phyloP scores from a whole-genome alignment of 306 rosid species.

The Citrullus colocynthis region DNA sequence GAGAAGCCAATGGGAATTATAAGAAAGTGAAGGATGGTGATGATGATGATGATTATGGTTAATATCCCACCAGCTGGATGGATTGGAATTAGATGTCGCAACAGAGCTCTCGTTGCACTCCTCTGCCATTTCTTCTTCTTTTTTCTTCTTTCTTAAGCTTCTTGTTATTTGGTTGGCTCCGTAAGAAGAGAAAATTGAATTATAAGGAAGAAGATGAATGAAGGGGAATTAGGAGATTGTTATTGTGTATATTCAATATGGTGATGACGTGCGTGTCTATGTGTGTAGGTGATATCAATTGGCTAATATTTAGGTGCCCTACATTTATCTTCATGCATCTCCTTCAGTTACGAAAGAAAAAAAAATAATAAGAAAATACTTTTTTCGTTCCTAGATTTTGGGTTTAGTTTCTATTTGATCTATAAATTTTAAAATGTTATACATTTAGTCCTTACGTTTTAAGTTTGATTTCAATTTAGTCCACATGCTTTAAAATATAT shows the following conservation, averaged over 20 bases:
- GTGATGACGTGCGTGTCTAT: conserved; percentile 40
- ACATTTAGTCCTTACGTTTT: no score
- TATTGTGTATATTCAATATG: no score
- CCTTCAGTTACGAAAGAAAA: no score
- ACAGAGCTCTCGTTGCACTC: conserved; percentile 51
- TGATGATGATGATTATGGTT: conserved; percentile 20
- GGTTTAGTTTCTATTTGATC: no score
- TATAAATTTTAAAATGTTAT: no score
- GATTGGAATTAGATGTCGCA: conserved; percentile 33
- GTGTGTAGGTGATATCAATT: not conserved
- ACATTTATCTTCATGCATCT: no score
- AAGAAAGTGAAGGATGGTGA: conserved; percentile 24
- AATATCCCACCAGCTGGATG: conserved; percentile 67
- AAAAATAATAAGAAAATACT: no score
- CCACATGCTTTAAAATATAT: no score
- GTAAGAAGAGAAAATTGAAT: conserved; percentile 5
- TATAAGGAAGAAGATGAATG: conserved; percentile 23
- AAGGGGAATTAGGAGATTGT: not conserved
- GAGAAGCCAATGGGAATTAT: conserved; percentile 14
- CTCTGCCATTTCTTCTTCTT: conserved; percentile 35
- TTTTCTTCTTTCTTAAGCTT: no score
- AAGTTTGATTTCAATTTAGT: no score
- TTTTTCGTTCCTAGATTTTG: no score
- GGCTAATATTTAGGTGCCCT: no score
- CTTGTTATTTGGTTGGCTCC: conserved; percentile 4